phyloP scores from a whole-genome alignment of 177 flowering plant genomes.

The Telopea speciosissima region DNA sequence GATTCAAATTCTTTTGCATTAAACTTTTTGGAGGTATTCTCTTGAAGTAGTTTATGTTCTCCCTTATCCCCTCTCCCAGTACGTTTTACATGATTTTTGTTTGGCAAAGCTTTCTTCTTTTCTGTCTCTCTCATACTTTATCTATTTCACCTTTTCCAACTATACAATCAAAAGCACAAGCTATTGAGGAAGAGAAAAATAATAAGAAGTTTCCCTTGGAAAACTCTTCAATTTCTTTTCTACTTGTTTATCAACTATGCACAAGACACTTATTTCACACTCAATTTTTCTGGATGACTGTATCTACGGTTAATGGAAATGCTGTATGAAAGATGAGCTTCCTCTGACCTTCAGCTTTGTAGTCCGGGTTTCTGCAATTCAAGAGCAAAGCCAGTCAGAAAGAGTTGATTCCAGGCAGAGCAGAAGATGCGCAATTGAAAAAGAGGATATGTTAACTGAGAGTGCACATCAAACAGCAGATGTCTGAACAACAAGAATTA shows the following conservation, averaged over 20 bases:
- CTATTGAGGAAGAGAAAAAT: slow-evolving; percentile 1
- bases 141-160: slow-evolving; percentile 11
- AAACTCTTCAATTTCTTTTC: not conserved
- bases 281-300: not conserved
- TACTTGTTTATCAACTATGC: not conserved
- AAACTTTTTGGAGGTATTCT: slow-evolving; percentile 27
- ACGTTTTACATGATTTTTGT: slow-evolving; percentile 29
- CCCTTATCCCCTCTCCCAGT: slow-evolving; percentile 29
- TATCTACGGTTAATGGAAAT: not conserved
- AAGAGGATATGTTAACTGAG: not conserved
- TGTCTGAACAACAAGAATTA: not conserved
- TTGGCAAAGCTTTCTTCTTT: slow-evolving; percentile 30
- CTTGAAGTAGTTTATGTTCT: slow-evolving; percentile 27
- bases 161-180: slow-evolving; percentile 11
- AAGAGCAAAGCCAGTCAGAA: not conserved
- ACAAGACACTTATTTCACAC: not conserved
- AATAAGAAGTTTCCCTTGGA: not conserved
- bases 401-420: not conserved
- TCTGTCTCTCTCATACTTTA: slow-evolving; percentile 40
- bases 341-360: not conserved
- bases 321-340: not conserved
- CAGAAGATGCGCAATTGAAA: not conserved
- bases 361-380: not conserved
- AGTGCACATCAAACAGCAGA: not conserved
- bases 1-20: slow-evolving; percentile 28